These are phyloP conservation scores for Spatholobus suberectus DNA, from an alignment of 306 rosid genomes.

Conservation along the genomic window DNA sequence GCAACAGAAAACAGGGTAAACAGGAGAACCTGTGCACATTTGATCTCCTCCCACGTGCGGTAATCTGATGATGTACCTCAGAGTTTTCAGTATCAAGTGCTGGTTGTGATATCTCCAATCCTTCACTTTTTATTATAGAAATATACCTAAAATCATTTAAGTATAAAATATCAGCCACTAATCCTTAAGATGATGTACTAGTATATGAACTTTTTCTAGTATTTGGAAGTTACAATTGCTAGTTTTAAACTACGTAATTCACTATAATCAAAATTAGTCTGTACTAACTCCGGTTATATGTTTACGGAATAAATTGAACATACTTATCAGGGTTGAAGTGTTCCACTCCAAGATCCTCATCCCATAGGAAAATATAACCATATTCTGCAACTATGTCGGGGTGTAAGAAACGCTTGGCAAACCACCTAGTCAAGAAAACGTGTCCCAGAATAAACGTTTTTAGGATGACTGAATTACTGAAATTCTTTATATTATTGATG, in stretches of 20 bases:
- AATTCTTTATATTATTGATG: not conserved
- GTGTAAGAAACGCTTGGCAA: constrained; percentile 86
- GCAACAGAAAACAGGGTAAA: not conserved
- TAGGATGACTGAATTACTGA: not conserved
- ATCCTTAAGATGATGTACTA: not conserved
- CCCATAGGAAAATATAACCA: constrained; percentile 82
- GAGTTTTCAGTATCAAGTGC: constrained; percentile 75
- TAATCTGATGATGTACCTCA: constrained; percentile 80
- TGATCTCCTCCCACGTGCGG: constrained; percentile 70
- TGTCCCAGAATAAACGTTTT: not conserved
- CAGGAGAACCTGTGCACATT: constrained; percentile 68
- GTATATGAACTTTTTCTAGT: not conserved
- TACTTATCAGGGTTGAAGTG: constrained; percentile 70
- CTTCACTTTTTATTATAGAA: constrained; percentile 66
- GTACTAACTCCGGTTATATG: not conserved
- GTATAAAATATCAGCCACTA: constrained; percentile 1
- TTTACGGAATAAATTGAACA: constrained; percentile 3
- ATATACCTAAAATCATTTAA: constrained; percentile 56
- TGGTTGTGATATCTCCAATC: constrained; percentile 84
- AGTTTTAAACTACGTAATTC: not conserved
- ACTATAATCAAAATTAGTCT: not conserved
- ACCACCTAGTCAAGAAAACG: constrained; percentile 67
- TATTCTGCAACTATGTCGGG: constrained; percentile 87
- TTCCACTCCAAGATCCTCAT: constrained; percentile 91
- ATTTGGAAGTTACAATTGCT: not conserved